Conservation (phyloP, 2,329 filamentous ascomycete species). For the Helicocarpus griseus region DNA sequence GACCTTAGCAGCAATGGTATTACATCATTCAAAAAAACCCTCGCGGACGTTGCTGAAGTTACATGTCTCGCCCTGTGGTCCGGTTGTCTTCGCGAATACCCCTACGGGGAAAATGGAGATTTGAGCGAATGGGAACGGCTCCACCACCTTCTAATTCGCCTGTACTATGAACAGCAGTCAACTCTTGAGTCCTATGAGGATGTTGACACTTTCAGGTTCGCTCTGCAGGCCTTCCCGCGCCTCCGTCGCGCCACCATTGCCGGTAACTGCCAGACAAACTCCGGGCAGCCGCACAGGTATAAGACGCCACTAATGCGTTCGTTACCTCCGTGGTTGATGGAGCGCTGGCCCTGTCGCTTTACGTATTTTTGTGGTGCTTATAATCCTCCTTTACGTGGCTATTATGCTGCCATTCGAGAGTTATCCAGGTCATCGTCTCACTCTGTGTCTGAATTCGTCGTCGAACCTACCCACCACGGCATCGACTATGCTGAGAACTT, state of each 20-base stretch:
- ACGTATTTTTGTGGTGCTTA: too few species aligned
- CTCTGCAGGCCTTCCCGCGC: not conserved
- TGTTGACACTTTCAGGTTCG: not conserved
- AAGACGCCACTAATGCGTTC: not conserved
- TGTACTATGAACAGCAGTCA: not conserved
- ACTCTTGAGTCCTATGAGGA: not conserved
- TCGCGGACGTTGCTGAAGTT: not conserved
- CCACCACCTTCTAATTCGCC: not conserved
- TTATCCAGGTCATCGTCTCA: not conserved
- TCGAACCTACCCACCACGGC: not conserved
- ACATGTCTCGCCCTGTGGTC: not conserved
- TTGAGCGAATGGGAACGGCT: not conserved
- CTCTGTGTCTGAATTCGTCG: not conserved
- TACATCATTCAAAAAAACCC: not conserved
- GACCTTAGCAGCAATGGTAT: slow-evolving; percentile 1
- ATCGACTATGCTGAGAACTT: not conserved
- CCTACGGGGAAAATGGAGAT: not conserved
- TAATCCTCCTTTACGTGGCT: not conserved
- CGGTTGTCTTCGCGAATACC: not conserved
- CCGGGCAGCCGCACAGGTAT: not conserved
- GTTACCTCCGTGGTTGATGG: not conserved
- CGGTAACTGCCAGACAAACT: not conserved
- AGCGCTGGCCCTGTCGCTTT: not conserved
- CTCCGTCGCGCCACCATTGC: not conserved
- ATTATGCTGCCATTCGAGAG: slow-evolving; percentile 1